phyloP scores from a whole-genome alignment of 2,329 filamentous ascomycete species.

The Cercospora beticola region DNA sequence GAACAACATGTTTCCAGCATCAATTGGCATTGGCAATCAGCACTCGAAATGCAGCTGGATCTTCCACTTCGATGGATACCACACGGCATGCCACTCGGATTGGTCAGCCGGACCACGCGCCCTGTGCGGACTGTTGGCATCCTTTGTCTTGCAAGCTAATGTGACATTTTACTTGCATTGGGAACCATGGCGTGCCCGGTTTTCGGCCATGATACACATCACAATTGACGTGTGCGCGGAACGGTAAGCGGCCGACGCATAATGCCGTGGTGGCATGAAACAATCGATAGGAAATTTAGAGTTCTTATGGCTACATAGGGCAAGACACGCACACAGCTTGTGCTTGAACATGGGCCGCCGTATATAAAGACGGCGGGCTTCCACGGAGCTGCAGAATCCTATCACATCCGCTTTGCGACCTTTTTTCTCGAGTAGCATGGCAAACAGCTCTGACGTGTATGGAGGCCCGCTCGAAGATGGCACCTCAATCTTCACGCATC shows the following conservation, averaged over 20 bases:
- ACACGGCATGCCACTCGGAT: background rate
- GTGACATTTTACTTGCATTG: background rate
- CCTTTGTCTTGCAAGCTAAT: background rate
- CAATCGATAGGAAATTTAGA: background rate
- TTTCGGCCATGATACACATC: background rate
- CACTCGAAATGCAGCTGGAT: background rate
- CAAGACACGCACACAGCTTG: background rate
- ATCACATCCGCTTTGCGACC: background rate
- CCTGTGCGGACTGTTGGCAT: background rate
- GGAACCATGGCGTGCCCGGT: background rate
- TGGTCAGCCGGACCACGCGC: background rate
- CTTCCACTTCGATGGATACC: background rate
- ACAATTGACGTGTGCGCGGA: background rate
- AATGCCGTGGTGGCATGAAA: background rate
- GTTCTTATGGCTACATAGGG: background rate
- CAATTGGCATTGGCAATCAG: background rate
- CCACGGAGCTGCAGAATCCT: background rate
- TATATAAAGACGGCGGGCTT: background rate
- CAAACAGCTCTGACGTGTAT: conserved; percentile 5
- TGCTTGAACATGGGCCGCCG: background rate
- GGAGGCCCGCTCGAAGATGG: conserved; percentile 7
- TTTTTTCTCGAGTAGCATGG: background rate
- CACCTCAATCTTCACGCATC: conserved; percentile 12
- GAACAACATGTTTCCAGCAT: background rate
- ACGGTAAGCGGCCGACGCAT: background rate